Base-by-base conservation (phyloP, 2,329 filamentous ascomycete species). In the Fusarium multiceps region DNA sequence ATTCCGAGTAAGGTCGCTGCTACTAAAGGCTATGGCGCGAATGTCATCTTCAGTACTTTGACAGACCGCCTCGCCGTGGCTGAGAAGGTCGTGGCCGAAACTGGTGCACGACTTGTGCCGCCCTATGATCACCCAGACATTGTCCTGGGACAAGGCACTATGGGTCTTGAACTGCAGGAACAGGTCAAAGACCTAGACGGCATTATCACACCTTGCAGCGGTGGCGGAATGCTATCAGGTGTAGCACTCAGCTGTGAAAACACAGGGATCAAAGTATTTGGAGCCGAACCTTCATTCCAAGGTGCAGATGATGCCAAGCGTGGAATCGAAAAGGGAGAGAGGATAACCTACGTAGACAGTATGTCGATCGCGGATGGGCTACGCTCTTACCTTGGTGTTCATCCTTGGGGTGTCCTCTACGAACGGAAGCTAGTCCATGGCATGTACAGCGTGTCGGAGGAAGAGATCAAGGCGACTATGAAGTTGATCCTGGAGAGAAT, bases 281-380 rank as follows among this genome's bases (percentile, higher is more conserved):
- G 55, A 18, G 55, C 55, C 1, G 55, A 57, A 16, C 55, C 55
- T 0, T 57, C 45, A 4, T 57, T 50, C 2, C 55, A 57, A 20
- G 55, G 55, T 20, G 55, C 55, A 1, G 55, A 57, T 21, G 55
- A 57, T 49, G 55, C 55, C 12, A 57, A 57, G 6, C 55, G 55
- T 9, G 55, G 55, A 0, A 41, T 57, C 4, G 45, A 57, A 23
- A 25, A 51, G 3, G 55, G 45, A 1, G 8, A 50, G 12, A 51
- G 55, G 8, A 51, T 57, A 6, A 57, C 55, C 1, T 11, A 42
- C 4, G 55, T 57, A 3, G 25, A 57, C 9, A 57, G 55, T 5
- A 57, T 49, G n/a, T 57, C 55, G 3, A 57, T 57, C 5, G 55
- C 55, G 1, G 55, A 57, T 3, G 55, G 55, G 1, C 4, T 57